These are phyloP conservation scores for Amniculicola lignicola DNA, from an alignment of 495 filamentous ascomycete species.

Conservation along the genomic window DNA sequence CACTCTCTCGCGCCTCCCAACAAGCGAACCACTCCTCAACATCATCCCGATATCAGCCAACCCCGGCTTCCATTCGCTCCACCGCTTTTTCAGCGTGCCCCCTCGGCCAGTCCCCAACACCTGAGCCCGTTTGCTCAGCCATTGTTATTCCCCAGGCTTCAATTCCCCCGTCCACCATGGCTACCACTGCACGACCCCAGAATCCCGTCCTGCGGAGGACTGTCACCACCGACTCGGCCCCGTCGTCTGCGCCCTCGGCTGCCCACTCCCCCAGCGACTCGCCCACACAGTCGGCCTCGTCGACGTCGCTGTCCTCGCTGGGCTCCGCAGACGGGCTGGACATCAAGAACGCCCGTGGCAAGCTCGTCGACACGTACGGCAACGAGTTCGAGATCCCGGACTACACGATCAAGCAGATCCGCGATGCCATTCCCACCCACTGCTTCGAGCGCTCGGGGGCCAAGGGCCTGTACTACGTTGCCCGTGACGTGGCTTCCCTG, in stretches of 20 bases:
- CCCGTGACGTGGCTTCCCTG: slow-evolving; percentile 64
- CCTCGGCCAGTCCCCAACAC: not conserved
- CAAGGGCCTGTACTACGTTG: slow-evolving; percentile 62
- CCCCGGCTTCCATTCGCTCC: not conserved
- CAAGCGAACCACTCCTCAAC: slow-evolving; percentile 18
- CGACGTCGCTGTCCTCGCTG: slow-evolving; percentile 85
- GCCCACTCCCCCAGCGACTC: slow-evolving; percentile 60
- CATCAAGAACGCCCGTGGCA: slow-evolving; percentile 39
- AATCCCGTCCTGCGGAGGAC: slow-evolving; percentile 52
- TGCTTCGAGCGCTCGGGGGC: slow-evolving; percentile 72
- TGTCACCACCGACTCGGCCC: slow-evolving; percentile 48
- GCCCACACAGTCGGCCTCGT: slow-evolving; percentile 54
- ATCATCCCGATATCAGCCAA: not conserved
- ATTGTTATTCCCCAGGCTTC: slow-evolving; percentile 6
- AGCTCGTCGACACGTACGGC: slow-evolving; percentile 63
- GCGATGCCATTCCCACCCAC: slow-evolving; percentile 76
- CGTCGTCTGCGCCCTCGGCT: slow-evolving; percentile 59
- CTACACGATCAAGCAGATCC: slow-evolving; percentile 77
- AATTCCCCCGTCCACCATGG: slow-evolving; percentile 44
- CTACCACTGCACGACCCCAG: slow-evolving; percentile 57
- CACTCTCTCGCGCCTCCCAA: slow-evolving; percentile 5
- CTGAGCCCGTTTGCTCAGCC: not conserved
- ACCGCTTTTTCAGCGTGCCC: not conserved
- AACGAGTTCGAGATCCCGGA: slow-evolving; percentile 72
- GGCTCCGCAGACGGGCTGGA: slow-evolving; percentile 56